Conservation (phyloP, 495 filamentous ascomycete genomes). For the Chaetomium cochliodes region DNA sequence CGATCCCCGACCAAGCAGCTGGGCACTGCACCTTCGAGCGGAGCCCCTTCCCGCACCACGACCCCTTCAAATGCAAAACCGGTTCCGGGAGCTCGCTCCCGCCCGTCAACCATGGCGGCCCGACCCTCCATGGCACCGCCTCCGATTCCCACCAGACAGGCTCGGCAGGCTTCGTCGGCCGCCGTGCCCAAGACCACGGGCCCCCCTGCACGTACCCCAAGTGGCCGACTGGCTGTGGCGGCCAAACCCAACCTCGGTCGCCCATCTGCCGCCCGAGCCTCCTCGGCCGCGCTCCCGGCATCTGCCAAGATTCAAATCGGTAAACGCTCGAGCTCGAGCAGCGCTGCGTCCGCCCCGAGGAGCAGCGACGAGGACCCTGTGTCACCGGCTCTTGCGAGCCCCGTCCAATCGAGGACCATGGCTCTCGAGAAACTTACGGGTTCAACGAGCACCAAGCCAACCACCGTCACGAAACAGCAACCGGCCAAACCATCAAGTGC, state of each 20-base stretch:
- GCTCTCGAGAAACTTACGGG: constrained; percentile 50
- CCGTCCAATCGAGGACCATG: constrained; percentile 44
- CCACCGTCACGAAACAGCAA: constrained; percentile 28
- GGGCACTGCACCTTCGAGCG: constrained; percentile 54
- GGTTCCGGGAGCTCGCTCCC: constrained; percentile 49
- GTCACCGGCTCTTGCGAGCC: constrained; percentile 49
- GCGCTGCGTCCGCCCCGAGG: constrained; percentile 39
- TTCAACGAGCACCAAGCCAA: constrained; percentile 15
- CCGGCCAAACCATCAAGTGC: constrained; percentile 28
- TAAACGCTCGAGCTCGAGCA: constrained; percentile 32
- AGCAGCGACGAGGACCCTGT: constrained; percentile 41
- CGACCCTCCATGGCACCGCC: constrained; percentile 71
- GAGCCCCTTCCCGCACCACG: constrained; percentile 58
- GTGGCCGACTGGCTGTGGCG: constrained; percentile 37
- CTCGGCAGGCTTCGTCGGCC: constrained; percentile 39
- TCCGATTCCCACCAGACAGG: constrained; percentile 36
- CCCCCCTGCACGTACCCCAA: constrained; percentile 36
- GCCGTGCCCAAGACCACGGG: constrained; percentile 18
- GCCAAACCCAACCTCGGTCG: constrained; percentile 36
- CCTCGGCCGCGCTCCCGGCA: constrained; percentile 42
- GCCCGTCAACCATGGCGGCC: constrained; percentile 48
- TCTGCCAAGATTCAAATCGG: constrained; percentile 23
- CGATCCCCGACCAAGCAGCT: constrained; percentile 81
- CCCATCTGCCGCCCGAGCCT: constrained; percentile 38
- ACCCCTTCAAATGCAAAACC: constrained; percentile 55